phyloP scores from a whole-genome alignment of 495 filamentous ascomycete species.

The Aspergillus nanangensis region DNA sequence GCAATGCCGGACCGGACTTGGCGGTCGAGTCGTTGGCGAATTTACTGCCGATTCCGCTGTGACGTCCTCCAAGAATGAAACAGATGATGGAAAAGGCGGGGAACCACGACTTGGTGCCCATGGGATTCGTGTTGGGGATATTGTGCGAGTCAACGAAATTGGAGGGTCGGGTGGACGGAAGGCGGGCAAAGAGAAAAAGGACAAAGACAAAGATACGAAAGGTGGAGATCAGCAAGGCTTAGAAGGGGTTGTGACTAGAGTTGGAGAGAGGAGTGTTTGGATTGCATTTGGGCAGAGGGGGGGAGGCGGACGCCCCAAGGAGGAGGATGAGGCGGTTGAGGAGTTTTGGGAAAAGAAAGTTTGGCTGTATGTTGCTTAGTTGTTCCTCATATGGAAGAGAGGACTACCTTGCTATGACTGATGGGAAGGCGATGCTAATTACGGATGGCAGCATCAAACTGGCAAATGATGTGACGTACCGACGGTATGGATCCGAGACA shows the following conservation, averaged over 20 bases:
- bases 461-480: constrained; percentile 90
- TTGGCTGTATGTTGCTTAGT: constrained; percentile 49
- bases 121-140: constrained; percentile 82
- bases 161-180: constrained; percentile 61
- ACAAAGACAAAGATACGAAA: constrained; percentile 53
- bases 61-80: constrained; percentile 20
- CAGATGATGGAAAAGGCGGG: constrained; percentile 34
- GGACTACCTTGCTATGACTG: no score
- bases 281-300: constrained; percentile 68
- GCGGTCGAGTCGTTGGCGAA: constrained; percentile 82
- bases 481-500: constrained; percentile 49
- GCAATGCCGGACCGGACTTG: constrained; percentile 86
- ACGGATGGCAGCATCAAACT: constrained; percentile 66
- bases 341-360: constrained; percentile 57
- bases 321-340: constrained; percentile 55
- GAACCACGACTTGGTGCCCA: constrained; percentile 59
- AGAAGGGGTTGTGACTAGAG: constrained; percentile 77
- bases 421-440: background rate
- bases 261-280: constrained; percentile 52
- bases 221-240: no score
- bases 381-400: background rate
- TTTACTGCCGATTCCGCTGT: constrained; percentile 71
- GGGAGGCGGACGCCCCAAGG: constrained; percentile 40
- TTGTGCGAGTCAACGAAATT: constrained; percentile 77
- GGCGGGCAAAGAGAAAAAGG: constrained; percentile 62